Percentiles rank a stretch among this genome's conserved stretches.
These are phyloP conservation scores for Aureobasidium mangrovei DNA, from an alignment of 2,329 filamentous ascomycete genomes.

Conservation along the genomic window DNA sequence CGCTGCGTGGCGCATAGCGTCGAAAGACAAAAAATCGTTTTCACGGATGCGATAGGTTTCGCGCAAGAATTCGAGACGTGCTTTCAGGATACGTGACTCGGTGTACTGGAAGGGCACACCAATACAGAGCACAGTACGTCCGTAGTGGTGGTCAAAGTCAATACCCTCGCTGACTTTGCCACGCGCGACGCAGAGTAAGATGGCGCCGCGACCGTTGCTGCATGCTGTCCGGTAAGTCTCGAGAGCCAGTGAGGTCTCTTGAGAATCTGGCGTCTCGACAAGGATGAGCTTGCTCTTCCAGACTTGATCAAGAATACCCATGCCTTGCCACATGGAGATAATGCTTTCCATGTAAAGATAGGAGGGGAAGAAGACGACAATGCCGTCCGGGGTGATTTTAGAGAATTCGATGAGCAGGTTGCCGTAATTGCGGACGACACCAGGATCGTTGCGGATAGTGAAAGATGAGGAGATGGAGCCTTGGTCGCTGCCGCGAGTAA, in stretches of 20 bases:
- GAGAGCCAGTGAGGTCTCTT: slow-evolving; percentile 89
- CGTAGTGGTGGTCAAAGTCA: slow-evolving; percentile 98
- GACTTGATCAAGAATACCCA: slow-evolving; percentile 93
- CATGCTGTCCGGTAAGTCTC: slow-evolving; percentile 97
- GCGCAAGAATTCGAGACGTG: slow-evolving; percentile 86
- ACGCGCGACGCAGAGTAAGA: slow-evolving; percentile 88
- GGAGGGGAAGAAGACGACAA: slow-evolving; percentile 98
- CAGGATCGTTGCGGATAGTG: slow-evolving; percentile 88
- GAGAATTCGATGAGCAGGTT: slow-evolving; percentile 89
- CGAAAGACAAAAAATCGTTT: slow-evolving; percentile 96
- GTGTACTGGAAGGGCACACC: slow-evolving; percentile 98
- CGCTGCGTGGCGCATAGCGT: slow-evolving; percentile 97
- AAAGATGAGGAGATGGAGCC: slow-evolving; percentile 88
- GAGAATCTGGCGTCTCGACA: slow-evolving; percentile 93
- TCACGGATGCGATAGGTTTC: slow-evolving; percentile 96
- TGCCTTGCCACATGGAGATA: slow-evolving; percentile 98
- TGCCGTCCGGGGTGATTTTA: slow-evolving; percentile 88
- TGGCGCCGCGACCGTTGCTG: slow-evolving; percentile 89
- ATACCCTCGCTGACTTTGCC: slow-evolving; percentile 98
- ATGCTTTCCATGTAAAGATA: slow-evolving; percentile 99
- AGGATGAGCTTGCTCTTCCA: slow-evolving; percentile 99
- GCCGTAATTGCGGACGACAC: slow-evolving; percentile 95
- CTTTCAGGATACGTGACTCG: slow-evolving; percentile 92
- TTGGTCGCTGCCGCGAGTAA: slow-evolving; percentile 90
- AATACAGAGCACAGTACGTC: slow-evolving; percentile 89